Conservation (phyloP, 2,329 filamentous ascomycete species). For the Penicillium sp. region DNA sequence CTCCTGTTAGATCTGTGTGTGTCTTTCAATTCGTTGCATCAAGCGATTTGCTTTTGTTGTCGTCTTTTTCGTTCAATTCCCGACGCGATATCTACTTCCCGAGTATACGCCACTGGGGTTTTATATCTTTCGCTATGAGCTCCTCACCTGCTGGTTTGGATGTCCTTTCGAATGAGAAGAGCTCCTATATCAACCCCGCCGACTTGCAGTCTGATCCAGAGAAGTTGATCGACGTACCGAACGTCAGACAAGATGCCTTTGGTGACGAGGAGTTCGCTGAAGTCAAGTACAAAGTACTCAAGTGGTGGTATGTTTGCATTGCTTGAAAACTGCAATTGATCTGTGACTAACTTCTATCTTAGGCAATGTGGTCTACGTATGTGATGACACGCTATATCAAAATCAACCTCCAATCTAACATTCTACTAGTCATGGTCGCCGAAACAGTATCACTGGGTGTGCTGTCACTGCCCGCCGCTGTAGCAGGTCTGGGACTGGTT, state of each 20-base stretch:
- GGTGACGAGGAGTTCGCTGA: slow-evolving; percentile 41
- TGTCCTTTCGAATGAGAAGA: not conserved
- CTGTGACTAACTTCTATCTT: not conserved
- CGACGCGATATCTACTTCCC: not conserved
- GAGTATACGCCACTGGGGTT: not conserved
- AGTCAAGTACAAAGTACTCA: slow-evolving; percentile 52
- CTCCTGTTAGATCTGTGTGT: not conserved
- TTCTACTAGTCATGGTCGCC: slow-evolving; percentile 52
- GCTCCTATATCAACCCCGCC: not conserved
- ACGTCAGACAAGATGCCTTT: slow-evolving; percentile 34
- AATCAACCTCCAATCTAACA: not conserved
- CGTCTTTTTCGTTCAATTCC: not conserved
- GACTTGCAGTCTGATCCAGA: slow-evolving; percentile 18
- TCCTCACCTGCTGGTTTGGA: not conserved
- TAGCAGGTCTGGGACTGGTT: slow-evolving; percentile 53
- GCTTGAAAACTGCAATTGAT: not conserved
- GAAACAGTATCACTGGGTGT: slow-evolving; percentile 59
- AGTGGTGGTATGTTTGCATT: slow-evolving; percentile 40
- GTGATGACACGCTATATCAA: slow-evolving; percentile 3
- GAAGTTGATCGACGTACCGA: slow-evolving; percentile 13
- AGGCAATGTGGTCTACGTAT: slow-evolving; percentile 45
- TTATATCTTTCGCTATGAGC: slow-evolving; percentile 12
- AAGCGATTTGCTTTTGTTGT: not conserved
- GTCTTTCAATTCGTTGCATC: not conserved
- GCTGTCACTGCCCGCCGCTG: slow-evolving; percentile 53